A percentile compares a stretch with the other conserved stretches of the same genome.
Conservation (phyloP, 164 flowering plant species). For the Hamamelis virginiana region DNA sequence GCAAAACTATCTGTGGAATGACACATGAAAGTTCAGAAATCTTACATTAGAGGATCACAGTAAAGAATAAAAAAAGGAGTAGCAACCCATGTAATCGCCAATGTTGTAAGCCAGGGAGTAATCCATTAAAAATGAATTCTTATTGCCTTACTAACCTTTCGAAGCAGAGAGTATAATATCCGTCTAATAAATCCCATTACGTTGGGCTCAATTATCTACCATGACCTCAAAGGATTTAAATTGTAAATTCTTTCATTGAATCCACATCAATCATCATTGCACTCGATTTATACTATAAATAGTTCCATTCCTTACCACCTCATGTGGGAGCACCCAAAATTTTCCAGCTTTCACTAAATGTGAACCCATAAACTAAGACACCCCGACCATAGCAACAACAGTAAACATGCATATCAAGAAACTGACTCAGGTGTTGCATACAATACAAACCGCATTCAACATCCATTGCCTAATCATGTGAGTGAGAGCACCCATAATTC, state of each 20-base stretch:
- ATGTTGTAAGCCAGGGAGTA: not conserved
- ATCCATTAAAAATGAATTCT: not conserved
- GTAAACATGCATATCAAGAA: not conserved
- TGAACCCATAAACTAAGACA: not conserved
- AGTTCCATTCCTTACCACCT: not conserved
- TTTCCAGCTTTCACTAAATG: not conserved
- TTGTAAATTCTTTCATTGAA: not conserved
- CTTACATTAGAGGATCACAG: not conserved
- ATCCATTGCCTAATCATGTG: no score
- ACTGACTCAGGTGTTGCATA: no score
- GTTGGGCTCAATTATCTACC: not conserved
- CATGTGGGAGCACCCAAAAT: not conserved
- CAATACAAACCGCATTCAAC: no score
- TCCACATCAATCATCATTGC: no score
- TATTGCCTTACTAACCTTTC: not conserved
- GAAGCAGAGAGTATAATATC: not conserved
- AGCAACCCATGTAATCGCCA: not conserved
- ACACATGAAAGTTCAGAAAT: not conserved
- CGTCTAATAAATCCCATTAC: not conserved
- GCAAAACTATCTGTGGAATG: slow-evolving; percentile 67
- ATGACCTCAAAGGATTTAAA: not conserved
- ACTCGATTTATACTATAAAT: no score
- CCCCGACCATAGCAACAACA: not conserved
- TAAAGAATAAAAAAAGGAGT: not conserved
- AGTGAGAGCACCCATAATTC: no score